Base-by-base conservation (phyloP, 2,329 filamentous ascomycete species). In the Penicillium sp. region DNA sequence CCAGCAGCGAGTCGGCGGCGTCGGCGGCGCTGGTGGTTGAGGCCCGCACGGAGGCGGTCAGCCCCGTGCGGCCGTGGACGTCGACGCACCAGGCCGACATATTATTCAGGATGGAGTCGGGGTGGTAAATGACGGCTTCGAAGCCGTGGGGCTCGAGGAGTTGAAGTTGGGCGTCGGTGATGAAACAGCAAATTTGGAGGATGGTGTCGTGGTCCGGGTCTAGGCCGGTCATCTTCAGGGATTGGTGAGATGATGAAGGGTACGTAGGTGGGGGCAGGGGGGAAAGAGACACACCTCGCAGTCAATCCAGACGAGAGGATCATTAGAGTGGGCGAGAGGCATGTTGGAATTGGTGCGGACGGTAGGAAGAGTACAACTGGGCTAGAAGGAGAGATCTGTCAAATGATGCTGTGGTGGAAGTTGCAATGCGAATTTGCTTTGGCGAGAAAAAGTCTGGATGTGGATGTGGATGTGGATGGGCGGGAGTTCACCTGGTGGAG, bases 51-150 rank as follows among this genome's bases (percentile, higher is more conserved):
- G 88, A 87, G 52, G 85, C 83, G 0, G 91, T 95, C 57, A 99
- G 85, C 10, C 95, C 95, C n/a, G 88, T 93, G 56, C 85, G 80
- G 68, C 84, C 87, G 77, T 98, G 95, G 52, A 91, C 93, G 55
- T 82, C 81, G 54, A 85, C 90, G 78, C 95, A 98, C 95, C 95
- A 99, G 55, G 89, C 87, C 68, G 90, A 91, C 89, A 99, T 98
- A 71, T 81, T 77, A 71, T 89, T 87, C 69, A 98, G 86, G 45
- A 86, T 84, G 57, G 86, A 81, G 70, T 87, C 82, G 0, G 87
- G 82, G 70, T 91, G 91, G 74, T 94, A 89, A 60, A 99, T 85
- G 49, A 94, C 82, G 30, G 85, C 85, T 71, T 96, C 91, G 83
- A 90, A 97, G 67, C 94, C 94, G 35, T 83, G 76, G 26, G 87